Evolutionary conservation across 345 rosid genomes (phyloP), one percentile per base, ranked within the genome.

Genomic region (Microcos paniculata): DNA sequence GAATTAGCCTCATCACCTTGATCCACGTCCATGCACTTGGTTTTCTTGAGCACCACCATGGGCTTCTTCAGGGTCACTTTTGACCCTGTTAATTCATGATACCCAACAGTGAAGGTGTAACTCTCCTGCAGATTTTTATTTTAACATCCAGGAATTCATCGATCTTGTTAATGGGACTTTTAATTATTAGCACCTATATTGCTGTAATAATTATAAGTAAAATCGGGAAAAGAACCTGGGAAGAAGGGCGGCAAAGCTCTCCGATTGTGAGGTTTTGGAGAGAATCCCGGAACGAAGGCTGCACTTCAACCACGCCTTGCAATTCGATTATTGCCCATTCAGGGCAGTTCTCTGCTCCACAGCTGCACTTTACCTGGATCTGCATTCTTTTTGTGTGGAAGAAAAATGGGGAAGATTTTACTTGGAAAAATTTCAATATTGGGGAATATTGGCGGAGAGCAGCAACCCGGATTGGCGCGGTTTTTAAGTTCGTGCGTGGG

Each of bases 291-390:
- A 88, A 89, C 4, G 88, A 81, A 24, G 95, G 85, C 59, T 93
- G 94, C 14, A 77, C 84, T 79, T 96, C 96, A 19, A 93, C 84
- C 10, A 79, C 86, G 45, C 98, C 98, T 90, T 93, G 99, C 52
- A 96, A 52, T 74, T 96, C 99, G 6, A 96, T 46, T n/a, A 96
- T 84, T 42, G 88, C 90, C 98, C 99, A 96, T 59, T 93, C 96
- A n/a, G 82, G 90, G 68, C 99, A 96, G 21, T 80, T 81, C 12
- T 85, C 94, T 30, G 78, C 90, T 38, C 91, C 91, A 49, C 98
- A 93, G 24, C 85, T 80, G 66, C 99, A 95, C 85, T 89, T 92
- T 69, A 96, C 87, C 77, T 85, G 80, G 46, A 93, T 93, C 90
- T 96, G 91, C 98, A 96, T 93, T 76, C 59, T 52, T 7, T 42